Evolutionary conservation across 129 eudicot species (phyloP).

Genomic region (Flaveria bidentis): DNA sequence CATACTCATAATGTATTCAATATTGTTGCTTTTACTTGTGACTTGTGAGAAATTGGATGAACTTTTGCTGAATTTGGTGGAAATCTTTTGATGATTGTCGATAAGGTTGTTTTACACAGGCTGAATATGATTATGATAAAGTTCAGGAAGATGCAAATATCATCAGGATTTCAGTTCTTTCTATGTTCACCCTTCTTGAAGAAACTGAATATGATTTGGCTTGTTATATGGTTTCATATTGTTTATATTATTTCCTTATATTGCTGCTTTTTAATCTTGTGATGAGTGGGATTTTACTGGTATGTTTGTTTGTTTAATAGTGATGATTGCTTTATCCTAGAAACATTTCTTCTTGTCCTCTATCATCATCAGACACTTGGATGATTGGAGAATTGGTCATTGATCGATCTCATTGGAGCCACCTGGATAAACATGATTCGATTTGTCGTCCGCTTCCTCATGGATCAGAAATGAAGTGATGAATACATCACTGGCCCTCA

Average conservation of each 20-base stretch:
- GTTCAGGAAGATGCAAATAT: background rate
- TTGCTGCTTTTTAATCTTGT: background rate
- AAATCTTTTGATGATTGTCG: background rate
- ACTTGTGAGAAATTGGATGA: background rate
- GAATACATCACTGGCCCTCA: too few species aligned
- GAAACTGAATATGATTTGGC: background rate
- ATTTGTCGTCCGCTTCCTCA: too few species aligned
- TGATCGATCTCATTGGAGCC: too few species aligned
- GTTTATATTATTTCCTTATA: background rate
- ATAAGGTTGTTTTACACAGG: background rate
- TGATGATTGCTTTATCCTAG: background rate
- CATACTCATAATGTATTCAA: background rate
- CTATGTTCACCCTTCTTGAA: background rate
- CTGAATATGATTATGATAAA: background rate
- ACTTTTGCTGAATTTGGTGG: background rate
- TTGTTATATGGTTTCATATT: background rate
- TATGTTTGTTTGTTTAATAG: too few species aligned
- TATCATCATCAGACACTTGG: background rate
- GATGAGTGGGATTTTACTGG: background rate
- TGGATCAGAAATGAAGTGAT: too few species aligned
- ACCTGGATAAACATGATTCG: too few species aligned
- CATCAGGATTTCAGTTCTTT: constrained; percentile 27
- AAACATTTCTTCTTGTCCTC: background rate
- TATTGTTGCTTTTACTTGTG: background rate
- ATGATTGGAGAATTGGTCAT: too few species aligned